Conservation (phyloP, 345 rosid species). For the Murraya paniculata region DNA sequence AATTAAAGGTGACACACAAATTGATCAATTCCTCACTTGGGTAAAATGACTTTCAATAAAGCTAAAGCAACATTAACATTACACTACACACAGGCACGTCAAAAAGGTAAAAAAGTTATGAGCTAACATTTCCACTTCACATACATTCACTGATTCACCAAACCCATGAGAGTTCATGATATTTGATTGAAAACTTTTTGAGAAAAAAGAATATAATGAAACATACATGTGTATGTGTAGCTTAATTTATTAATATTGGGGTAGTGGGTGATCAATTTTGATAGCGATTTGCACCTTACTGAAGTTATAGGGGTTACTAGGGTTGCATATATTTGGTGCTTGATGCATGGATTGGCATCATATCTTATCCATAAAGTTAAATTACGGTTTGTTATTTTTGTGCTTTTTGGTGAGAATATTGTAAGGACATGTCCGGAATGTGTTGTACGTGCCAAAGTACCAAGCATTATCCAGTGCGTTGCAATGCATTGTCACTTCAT, state of each 20-base stretch:
- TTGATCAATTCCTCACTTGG: not conserved
- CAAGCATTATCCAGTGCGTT: not conserved
- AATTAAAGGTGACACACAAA: constrained; percentile 1
- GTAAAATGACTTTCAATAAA: constrained; percentile 11
- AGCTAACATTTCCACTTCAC: not conserved
- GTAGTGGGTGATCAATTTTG: no score
- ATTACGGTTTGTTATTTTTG: not conserved
- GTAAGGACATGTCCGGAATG: constrained; percentile 26
- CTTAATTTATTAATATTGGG: no score
- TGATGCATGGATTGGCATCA: constrained; percentile 19
- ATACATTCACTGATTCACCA: not conserved
- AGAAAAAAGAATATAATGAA: not conserved
- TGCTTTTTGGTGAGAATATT: constrained; percentile 3
- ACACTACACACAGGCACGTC: constrained; percentile 12
- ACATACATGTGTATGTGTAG: no score
- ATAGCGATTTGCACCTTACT: no score
- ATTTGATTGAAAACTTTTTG: not conserved
- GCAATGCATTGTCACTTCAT: not conserved
- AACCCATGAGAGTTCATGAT: not conserved
- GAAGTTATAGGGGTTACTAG: not conserved
- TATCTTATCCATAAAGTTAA: constrained; percentile 16
- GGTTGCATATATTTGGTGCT: not conserved
- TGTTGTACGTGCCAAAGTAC: constrained; percentile 31
- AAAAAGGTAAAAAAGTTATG: not conserved
- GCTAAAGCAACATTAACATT: constrained; percentile 15